phyloP scores from a whole-genome alignment of 257 asterid genomes.

The Scutellaria barbata region DNA sequence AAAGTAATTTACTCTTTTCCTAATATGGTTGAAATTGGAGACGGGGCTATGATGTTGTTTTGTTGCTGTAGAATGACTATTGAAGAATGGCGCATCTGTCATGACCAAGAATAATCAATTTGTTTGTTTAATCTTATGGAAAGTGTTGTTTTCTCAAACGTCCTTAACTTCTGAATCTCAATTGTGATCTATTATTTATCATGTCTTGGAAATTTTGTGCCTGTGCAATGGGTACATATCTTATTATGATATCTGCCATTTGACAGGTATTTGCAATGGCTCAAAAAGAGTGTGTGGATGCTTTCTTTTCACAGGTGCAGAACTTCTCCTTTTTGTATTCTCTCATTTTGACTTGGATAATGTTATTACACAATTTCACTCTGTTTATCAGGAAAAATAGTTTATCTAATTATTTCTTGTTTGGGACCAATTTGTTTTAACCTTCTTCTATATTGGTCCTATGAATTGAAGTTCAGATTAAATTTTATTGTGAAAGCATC shows the following conservation, averaged over 20 bases:
- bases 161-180: conserved; percentile 3
- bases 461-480: neutral
- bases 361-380: neutral
- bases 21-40: no score
- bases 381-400: conserved; percentile 25
- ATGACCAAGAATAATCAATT: no score
- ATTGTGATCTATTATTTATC: conserved; percentile 12
- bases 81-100: no score
- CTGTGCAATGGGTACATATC: conserved; percentile 14
- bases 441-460: neutral
- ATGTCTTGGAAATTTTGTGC: neutral
- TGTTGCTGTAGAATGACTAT: no score
- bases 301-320: conserved; percentile 89
- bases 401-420: neutral
- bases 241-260: conserved; percentile 35
- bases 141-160: neutral
- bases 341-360: conserved; percentile 4
- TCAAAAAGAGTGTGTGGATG: conserved; percentile 88
- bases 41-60: no score
- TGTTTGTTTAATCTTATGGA: no score
- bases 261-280: conserved; percentile 88
- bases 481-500: neutral
- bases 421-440: conserved; percentile 4
- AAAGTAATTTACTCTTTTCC: no score
- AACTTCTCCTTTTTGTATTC: conserved; percentile 5